These are phyloP conservation scores for Penicillium italicum DNA, from an alignment of 2,329 filamentous ascomycete genomes.

Conservation along the genomic window DNA sequence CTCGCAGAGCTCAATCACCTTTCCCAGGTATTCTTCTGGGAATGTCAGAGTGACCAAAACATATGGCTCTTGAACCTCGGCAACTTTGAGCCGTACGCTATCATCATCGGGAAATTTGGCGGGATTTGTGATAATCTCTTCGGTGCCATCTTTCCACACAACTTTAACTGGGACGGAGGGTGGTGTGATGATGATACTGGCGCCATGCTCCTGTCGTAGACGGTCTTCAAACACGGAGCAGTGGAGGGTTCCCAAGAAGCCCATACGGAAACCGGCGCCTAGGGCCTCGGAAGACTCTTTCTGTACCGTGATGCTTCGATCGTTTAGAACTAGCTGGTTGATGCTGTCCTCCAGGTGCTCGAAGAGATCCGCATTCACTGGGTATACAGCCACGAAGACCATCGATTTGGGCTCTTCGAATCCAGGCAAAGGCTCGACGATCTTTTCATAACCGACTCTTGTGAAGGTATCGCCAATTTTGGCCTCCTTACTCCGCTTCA, in stretches of 20 bases:
- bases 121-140: conserved; percentile 78
- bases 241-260: conserved; percentile 93
- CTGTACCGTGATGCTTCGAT: conserved; percentile 86
- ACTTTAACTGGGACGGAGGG: conserved; percentile 92
- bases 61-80: conserved; percentile 67
- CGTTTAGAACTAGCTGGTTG: conserved; percentile 87
- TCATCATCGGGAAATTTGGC: conserved; percentile 80
- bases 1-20: conserved; percentile 93
- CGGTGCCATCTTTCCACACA: conserved; percentile 70
- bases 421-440: conserved; percentile 77
- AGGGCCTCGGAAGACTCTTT: conserved; percentile 94
- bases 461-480: conserved; percentile 97
- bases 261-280: conserved; percentile 88
- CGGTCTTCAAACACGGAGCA: conserved; percentile 99
- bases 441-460: conserved; percentile 68
- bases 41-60: conserved; percentile 83
- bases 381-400: conserved; percentile 97
- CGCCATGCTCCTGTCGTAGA: conserved; percentile 87
- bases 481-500: conserved; percentile 94
- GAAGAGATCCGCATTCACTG: conserved; percentile 85
- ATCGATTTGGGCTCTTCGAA: conserved; percentile 98
- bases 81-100: conserved; percentile 51
- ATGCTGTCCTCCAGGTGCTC: conserved; percentile 88
- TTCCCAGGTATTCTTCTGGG: conserved; percentile 89
- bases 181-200: conserved; percentile 93